Conservation (phyloP, 306 rosid genomes). For the Quercus alba region DNA sequence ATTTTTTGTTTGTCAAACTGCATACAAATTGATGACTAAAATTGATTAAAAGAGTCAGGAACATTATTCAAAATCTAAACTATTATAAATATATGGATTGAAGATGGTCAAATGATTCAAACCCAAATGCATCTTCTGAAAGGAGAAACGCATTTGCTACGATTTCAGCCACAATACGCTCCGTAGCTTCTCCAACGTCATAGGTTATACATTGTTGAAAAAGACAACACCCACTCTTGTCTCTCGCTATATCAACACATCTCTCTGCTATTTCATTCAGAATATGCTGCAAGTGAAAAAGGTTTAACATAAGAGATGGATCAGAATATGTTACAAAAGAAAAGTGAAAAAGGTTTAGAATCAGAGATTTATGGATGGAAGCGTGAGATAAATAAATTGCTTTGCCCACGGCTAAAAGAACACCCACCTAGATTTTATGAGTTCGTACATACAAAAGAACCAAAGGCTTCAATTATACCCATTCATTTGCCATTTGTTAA, state of each 20-base stretch:
- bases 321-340: background rate
- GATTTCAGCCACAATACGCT: background rate
- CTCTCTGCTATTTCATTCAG: constrained; percentile 14
- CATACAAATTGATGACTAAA: no score
- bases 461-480: no score
- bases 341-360: background rate
- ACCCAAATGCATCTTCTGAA: constrained; percentile 43
- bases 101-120: background rate
- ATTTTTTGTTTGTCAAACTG: no score
- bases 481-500: no score
- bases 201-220: constrained; percentile 20
- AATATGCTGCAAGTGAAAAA: constrained; percentile 13
- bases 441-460: no score
- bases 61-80: background rate
- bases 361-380: no score
- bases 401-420: no score
- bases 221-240: constrained; percentile 28
- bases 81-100: background rate
- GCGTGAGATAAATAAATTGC: no score
- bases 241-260: constrained; percentile 22
- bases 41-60: no score
- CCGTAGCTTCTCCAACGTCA: background rate
- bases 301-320: background rate
- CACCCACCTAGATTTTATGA: no score
- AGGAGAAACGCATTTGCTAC: constrained; percentile 11